A percentile compares a stretch with the other conserved stretches of the same genome.
phyloP scores from a whole-genome alignment of 495 filamentous ascomycete genomes.

The Delitschia confertaspora region DNA sequence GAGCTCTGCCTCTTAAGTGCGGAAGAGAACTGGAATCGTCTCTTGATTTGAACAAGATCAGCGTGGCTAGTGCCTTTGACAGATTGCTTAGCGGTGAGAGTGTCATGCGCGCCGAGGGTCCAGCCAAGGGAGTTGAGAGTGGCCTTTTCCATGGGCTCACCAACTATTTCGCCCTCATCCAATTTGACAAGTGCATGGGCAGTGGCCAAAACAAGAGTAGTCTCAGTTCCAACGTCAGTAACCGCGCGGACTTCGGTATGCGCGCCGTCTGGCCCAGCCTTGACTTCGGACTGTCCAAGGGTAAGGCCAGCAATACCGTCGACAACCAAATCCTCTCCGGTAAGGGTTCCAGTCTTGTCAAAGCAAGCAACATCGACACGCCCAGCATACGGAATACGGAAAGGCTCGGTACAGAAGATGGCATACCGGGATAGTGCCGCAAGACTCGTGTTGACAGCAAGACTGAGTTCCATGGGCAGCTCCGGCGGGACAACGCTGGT shows the following conservation, averaged over 20 bases:
- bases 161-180: conserved; percentile 94
- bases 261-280: conserved; percentile 67
- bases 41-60: conserved; percentile 79
- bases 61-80: conserved; percentile 36
- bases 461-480: conserved; percentile 92
- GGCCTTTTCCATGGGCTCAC: conserved; percentile 98
- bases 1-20: conserved; percentile 93
- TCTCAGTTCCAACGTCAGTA: conserved; percentile 58
- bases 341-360: conserved; percentile 96
- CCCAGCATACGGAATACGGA: conserved; percentile 96
- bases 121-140: conserved; percentile 83
- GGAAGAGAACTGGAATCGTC: conserved; percentile 97
- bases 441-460: conserved; percentile 98
- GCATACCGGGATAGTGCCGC: conserved; percentile 88
- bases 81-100: conserved; percentile 53
- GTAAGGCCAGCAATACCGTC: conserved; percentile 91
- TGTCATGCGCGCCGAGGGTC: conserved; percentile 81
- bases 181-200: conserved; percentile 92
- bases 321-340: conserved; percentile 93
- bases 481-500: conserved; percentile 97
- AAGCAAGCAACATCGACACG: conserved; percentile 96
- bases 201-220: conserved; percentile 87
- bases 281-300: conserved; percentile 55
- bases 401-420: conserved; percentile 98
- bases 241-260: conserved; percentile 64